Evolutionary conservation across 306 rosid genomes (phyloP).

Genomic region (Casuarina cunninghamiana): DNA sequence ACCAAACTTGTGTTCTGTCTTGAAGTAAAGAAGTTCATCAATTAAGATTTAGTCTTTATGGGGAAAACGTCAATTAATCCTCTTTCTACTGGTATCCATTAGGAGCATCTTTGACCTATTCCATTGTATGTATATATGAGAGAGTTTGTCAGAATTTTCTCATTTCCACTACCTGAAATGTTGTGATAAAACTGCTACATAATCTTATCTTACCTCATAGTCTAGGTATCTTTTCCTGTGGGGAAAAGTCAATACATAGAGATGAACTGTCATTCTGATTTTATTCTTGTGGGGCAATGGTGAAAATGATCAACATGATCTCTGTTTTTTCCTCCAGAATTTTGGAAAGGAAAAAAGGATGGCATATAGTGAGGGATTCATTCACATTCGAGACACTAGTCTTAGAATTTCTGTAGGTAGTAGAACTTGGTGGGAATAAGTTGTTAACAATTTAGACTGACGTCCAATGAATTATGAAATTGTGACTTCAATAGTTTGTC

Average conservation of each 20-base stretch:
- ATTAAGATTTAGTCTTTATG: not conserved
- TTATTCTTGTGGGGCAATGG: not conserved
- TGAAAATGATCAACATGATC: not conserved
- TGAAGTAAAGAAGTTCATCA: not conserved
- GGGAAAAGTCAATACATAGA: not conserved
- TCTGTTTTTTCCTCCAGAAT: not conserved
- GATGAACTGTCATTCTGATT: not conserved
- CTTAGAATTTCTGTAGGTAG: not conserved
- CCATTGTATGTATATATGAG: not conserved
- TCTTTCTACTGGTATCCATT: not conserved
- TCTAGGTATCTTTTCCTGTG: not conserved
- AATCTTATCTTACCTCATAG: not conserved
- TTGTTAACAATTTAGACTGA: not conserved
- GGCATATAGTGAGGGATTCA: not conserved
- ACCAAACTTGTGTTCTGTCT: not conserved
- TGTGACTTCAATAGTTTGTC: not conserved
- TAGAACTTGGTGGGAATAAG: not conserved
- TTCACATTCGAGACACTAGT: not conserved
- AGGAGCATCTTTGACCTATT: not conserved
- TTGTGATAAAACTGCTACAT: not conserved
- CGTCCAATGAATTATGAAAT: not conserved
- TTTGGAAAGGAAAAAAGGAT: not conserved
- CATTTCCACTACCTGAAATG: not conserved
- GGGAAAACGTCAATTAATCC: too few species aligned
- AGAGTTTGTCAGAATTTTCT: not conserved